phyloP scores from a whole-genome alignment of 2,329 filamentous ascomycete genomes.

The Leptographium flavum region DNA sequence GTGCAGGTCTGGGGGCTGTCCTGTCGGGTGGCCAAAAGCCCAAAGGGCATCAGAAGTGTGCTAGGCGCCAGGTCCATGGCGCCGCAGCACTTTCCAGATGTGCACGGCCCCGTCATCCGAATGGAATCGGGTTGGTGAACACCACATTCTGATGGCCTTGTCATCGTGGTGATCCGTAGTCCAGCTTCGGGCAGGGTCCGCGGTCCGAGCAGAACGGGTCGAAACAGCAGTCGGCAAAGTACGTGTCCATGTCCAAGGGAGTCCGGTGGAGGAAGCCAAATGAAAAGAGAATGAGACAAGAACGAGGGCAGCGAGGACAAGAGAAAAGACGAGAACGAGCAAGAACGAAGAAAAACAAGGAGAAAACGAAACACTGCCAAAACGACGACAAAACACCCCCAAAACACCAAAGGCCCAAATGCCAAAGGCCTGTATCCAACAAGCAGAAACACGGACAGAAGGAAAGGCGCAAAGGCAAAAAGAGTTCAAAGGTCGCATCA shows the following conservation, averaged over 20 bases:
- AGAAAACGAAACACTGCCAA: background rate
- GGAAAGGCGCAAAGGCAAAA: too few species aligned
- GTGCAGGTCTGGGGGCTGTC: background rate
- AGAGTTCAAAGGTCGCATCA: too few species aligned
- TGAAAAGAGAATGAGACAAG: background rate
- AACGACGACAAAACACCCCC: background rate
- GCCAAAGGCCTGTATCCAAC: too few species aligned
- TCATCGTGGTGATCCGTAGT: background rate
- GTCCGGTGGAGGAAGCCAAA: background rate
- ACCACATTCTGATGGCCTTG: background rate
- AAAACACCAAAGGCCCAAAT: too few species aligned
- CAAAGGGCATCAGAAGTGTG: background rate
- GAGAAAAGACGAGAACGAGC: background rate
- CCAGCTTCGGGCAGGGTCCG: too few species aligned
- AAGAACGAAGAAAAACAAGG: background rate
- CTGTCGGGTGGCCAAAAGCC: background rate
- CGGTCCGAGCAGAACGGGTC: background rate
- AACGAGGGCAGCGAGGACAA: too few species aligned
- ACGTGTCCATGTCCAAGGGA: background rate
- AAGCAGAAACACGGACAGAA: too few species aligned
- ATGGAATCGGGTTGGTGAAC: background rate
- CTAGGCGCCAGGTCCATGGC: background rate
- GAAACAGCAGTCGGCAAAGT: background rate
- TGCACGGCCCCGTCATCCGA: background rate
- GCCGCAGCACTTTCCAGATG: background rate